A percentile compares a stretch with the other conserved stretches of the same genome.
Conservation (phyloP, 2,329 filamentous ascomycete genomes). For the Talaromyces rugulosus region DNA sequence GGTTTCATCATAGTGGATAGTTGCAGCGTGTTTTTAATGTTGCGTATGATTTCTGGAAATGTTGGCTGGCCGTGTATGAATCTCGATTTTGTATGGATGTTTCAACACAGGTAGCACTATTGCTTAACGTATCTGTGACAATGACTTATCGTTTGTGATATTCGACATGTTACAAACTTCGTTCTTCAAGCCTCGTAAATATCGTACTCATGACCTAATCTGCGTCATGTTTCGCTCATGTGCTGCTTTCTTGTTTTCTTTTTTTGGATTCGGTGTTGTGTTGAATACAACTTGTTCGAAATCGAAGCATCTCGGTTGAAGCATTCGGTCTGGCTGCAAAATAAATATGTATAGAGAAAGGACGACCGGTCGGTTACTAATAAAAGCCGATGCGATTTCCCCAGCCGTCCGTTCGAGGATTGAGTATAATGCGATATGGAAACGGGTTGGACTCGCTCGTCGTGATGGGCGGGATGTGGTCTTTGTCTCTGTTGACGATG, state of each 20-base stretch:
- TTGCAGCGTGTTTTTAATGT: background rate
- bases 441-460: conserved; percentile 90
- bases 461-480: conserved; percentile 95
- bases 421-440: conserved; percentile 86
- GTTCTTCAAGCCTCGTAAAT: background rate
- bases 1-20: background rate
- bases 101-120: conserved; percentile 1
- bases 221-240: background rate
- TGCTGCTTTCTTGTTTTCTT: background rate
- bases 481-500: conserved; percentile 82
- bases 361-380: conserved; percentile 30
- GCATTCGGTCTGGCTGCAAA: background rate
- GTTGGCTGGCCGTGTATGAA: conserved; percentile 10
- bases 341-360: background rate
- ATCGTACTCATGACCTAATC: background rate
- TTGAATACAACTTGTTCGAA: background rate
- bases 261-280: background rate
- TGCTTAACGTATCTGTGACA: conserved; percentile 1
- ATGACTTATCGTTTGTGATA: conserved; percentile 2
- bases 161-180: background rate
- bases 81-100: conserved; percentile 8
- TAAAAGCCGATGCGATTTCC: conserved; percentile 74
- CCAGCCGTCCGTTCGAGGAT: conserved; percentile 77
- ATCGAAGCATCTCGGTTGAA: background rate
- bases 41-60: background rate